Evolutionary conservation across 805 yeast genomes (phyloP).

Genomic region (Spathaspora sp.): DNA sequence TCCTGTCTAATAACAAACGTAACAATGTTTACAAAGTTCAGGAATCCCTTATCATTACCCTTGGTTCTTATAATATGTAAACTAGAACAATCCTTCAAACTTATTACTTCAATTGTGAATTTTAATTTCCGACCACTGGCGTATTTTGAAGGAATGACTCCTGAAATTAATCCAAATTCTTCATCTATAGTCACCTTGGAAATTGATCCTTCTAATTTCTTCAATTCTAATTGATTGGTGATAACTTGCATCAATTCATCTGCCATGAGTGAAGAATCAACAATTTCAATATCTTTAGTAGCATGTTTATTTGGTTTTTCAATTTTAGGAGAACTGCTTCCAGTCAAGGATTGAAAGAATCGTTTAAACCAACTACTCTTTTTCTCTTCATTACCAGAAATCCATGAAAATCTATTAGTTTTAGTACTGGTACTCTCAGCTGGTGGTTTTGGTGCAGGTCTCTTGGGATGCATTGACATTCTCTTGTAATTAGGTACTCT

Average conservation of each 20-base stretch:
- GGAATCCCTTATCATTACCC: conserved; percentile 46
- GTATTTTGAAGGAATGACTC: conserved; percentile 44
- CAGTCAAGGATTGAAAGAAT: conserved; percentile 26
- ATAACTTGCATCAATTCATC: conserved; percentile 29
- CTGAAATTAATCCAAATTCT: conserved; percentile 41
- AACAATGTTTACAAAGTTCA: conserved; percentile 39
- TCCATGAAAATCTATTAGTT: conserved; percentile 31
- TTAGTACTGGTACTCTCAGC: background rate
- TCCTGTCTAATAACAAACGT: conserved; percentile 44
- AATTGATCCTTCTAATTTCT: conserved; percentile 49
- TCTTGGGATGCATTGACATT: conserved; percentile 33
- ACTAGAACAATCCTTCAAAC: conserved; percentile 33
- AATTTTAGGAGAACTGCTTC: background rate
- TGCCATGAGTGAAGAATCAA: conserved; percentile 31
- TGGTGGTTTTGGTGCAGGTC: conserved; percentile 40
- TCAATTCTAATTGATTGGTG: conserved; percentile 41
- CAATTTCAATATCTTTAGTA: conserved; percentile 23
- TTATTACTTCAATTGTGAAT: conserved; percentile 43
- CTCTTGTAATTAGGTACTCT: conserved; percentile 18
- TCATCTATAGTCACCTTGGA: conserved; percentile 39
- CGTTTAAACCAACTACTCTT: conserved; percentile 36
- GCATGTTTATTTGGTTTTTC: background rate
- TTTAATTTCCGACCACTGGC: conserved; percentile 45
- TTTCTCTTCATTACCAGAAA: conserved; percentile 17
- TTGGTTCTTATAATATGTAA: conserved; percentile 40